Evolutionary conservation across 495 filamentous ascomycete species (phyloP), one percentile per base, ranked within the genome.

Genomic region (Baudoinia panamericana): DNA sequence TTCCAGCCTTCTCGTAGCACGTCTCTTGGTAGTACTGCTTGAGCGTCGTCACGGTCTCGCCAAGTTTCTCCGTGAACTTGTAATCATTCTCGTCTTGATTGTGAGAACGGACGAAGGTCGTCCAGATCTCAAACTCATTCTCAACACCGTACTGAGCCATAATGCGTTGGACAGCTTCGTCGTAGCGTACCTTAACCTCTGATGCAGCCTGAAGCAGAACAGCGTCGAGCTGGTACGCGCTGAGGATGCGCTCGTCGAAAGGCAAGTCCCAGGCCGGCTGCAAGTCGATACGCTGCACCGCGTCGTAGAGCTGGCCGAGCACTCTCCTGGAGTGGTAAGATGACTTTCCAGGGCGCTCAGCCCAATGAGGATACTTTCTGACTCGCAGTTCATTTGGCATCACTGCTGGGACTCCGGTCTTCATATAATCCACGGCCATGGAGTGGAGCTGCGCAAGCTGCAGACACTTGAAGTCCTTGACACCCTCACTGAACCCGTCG

Each of bases 41-140:
- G 7, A 93, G 65, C 2, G 63, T 62, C 0, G 59, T 54, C 0
- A 79, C 66, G n/a, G 84, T 70, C 2, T 62, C 59, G 0, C 76
- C 82, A 15, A 95, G 71, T 13, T 78, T 77, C 55, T 96, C 87
- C 27, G 85, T 78, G 39, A 90, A 71, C 45, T 85, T 93, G 62
- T 92, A 96, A 41, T 86, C 81, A 9, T 70, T 69, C 19, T 65
- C 69, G 15, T 73, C 66, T 4, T 67, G 64, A 7, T 76, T 75
- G 50, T 82, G 82, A 7, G 67, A 66, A 27, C 96, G 63, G 2
- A 87, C 74, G 53, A 94, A 96, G 1, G 78, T 75, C 0, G 85
- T 79, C 75, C 75, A 93, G 2, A 88, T 68, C 58, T 99, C 92
- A 37, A 93, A 95, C 52, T 99, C 90, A 10, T 82, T 93, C 11